Base-by-base conservation (phyloP, 495 filamentous ascomycete genomes). In the Daldinia grandis region DNA sequence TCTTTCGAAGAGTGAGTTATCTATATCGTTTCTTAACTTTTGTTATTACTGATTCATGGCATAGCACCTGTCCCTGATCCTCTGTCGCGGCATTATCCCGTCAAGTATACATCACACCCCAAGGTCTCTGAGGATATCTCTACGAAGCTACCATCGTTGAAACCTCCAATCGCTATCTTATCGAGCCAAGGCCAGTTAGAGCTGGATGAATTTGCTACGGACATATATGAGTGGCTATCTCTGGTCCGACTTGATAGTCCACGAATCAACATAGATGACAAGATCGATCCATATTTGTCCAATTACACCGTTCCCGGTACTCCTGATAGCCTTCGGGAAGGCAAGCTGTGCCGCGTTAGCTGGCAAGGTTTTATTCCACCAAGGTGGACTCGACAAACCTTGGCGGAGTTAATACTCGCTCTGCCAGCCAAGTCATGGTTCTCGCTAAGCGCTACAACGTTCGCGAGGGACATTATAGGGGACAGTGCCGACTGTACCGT, bases 141-240 rank as follows among this genome's bases (percentile, higher is more conserved):
- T 49, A 73, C 84, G 27, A 73, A 80, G 12, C 76, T 87, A 12
- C 91, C 92, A 7, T 63, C 75, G 0, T 73, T 92, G 17, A 75
- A 83, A 62, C 73, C 83, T 12, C 77, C 80, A 8, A 55, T 78
- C 5, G 76, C 82, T 19, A 68, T 81, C 12, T 70, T 81, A 33
- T 71, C 80, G 0, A 69, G 82, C 15, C 42, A 42, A 33, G 74
- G 63, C 33, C 78, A 76, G 27, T 74, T 78, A 24, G 85, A 87
- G 5, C 77, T 92, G 7, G 84, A 89, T 66, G 85, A 90, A 15
- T 86, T 85, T 69, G 86, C 87, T 30, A 83, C 86, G 2, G 87
- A 90, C 14, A 72, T 92, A 10, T 89, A 92, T 28, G 95, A 99
- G 79, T 99, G 94, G 93, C 80, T 98, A 2, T 90, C 90, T 25